phyloP scores from a whole-genome alignment of 352 stramenopile species.

The Phytophthora pistaciae region DNA sequence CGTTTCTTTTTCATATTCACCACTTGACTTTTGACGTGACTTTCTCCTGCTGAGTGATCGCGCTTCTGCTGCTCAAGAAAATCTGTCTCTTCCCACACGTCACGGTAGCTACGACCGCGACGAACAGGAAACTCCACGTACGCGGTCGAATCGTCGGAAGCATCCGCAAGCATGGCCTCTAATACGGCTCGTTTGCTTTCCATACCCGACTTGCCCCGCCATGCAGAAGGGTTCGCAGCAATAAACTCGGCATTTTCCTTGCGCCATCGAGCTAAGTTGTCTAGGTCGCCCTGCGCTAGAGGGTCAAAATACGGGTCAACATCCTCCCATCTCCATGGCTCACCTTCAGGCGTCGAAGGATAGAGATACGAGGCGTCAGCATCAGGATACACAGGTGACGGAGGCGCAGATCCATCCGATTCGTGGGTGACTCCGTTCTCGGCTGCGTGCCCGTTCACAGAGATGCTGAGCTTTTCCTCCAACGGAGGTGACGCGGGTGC shows the following conservation, averaged over 20 bases:
- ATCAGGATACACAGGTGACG: slow-evolving; percentile 54
- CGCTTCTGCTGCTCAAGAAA: slow-evolving; percentile 51
- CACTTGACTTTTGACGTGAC: slow-evolving; percentile 27
- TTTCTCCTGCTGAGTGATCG: slow-evolving; percentile 41
- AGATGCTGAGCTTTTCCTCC: slow-evolving; percentile 40
- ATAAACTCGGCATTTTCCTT: slow-evolving; percentile 68
- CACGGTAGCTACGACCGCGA: slow-evolving; percentile 74
- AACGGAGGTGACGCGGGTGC: slow-evolving; percentile 16
- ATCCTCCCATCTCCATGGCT: slow-evolving; percentile 72
- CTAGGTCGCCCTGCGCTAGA: slow-evolving; percentile 55
- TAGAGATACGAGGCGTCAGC: slow-evolving; percentile 53
- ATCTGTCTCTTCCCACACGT: slow-evolving; percentile 84
- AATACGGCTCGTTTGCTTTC: slow-evolving; percentile 49
- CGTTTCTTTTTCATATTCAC: slow-evolving; percentile 41
- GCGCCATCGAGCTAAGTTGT: slow-evolving; percentile 60
- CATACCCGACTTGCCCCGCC: slow-evolving; percentile 17
- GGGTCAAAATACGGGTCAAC: slow-evolving; percentile 68
- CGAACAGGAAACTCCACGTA: slow-evolving; percentile 44
- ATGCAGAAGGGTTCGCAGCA: slow-evolving; percentile 46
- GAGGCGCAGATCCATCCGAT: slow-evolving; percentile 16
- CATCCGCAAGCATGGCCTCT: slow-evolving; percentile 55
- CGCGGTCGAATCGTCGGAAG: slow-evolving; percentile 30
- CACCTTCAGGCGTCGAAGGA: slow-evolving; percentile 41
- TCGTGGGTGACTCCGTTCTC: slow-evolving; percentile 13
- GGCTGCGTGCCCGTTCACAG: slow-evolving; percentile 19